phyloP scores from a whole-genome alignment of 495 filamentous ascomycete species.

The Pseudomonodictys pantanalensis region DNA sequence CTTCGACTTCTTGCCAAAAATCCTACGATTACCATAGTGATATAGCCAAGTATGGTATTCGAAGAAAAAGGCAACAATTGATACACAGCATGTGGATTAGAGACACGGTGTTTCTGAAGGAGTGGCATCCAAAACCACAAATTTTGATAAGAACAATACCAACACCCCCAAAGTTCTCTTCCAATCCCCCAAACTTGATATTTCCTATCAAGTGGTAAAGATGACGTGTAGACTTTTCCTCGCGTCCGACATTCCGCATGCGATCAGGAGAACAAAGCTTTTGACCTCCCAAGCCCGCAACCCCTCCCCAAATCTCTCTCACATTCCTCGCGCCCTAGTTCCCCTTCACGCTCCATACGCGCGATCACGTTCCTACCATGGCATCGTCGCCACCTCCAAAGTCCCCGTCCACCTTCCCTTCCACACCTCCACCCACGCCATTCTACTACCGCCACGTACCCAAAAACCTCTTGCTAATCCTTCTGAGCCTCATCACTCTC shows the following conservation, averaged over 20 bases:
- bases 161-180: background rate
- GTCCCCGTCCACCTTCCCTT: background rate
- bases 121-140: background rate
- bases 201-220: background rate
- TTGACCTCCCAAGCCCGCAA: background rate
- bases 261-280: background rate
- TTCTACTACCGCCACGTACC: constrained; percentile 41
- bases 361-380: constrained; percentile 26
- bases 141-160: background rate
- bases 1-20: too few relatives aligned
- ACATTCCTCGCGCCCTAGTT: background rate
- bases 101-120: too few relatives aligned
- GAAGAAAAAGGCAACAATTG: too few relatives aligned
- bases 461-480: constrained; percentile 50
- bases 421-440: constrained; percentile 29
- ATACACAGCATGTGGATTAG: too few relatives aligned
- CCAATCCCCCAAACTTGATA: background rate
- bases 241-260: background rate
- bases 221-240: constrained; percentile 4
- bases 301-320: background rate
- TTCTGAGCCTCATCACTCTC: constrained; percentile 53
- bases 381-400: background rate
- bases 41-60: too few relatives aligned
- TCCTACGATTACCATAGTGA: too few relatives aligned
- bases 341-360: background rate